These are phyloP conservation scores for Acanthamoeba polyphaga DNA, from an alignment of 208 protist species.

Conservation along the genomic window DNA sequence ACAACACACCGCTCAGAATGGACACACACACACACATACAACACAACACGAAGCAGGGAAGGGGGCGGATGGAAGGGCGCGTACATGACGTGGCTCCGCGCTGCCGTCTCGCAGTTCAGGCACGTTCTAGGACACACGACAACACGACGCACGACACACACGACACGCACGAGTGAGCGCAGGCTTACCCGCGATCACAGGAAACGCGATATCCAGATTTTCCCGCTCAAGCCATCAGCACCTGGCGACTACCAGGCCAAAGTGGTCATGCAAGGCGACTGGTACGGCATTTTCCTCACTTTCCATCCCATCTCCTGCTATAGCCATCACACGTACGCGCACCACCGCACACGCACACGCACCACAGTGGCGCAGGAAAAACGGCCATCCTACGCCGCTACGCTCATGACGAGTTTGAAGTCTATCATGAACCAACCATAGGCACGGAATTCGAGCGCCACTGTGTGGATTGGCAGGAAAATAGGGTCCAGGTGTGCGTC, in stretches of 20 bases:
- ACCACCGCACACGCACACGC: no score
- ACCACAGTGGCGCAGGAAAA: not conserved
- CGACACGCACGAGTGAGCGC: no score
- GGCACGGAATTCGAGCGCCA: not conserved
- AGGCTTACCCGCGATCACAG: not conserved
- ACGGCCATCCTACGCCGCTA: not conserved
- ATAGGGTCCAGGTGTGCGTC: not conserved
- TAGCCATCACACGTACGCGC: not conserved
- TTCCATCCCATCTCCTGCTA: no score
- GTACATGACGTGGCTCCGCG: slow-evolving; percentile 2
- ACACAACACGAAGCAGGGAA: not conserved
- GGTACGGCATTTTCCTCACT: not conserved
- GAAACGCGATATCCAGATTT: not conserved
- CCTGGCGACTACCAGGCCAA: not conserved
- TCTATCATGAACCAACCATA: not conserved
- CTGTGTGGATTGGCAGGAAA: not conserved
- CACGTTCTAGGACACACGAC: not conserved
- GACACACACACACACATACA: no score
- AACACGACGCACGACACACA: not conserved
- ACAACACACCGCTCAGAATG: no score
- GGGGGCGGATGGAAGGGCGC: not conserved
- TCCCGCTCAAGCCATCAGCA: not conserved
- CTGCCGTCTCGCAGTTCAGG: not conserved
- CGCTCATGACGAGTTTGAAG: not conserved
- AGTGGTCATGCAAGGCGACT: not conserved